Evolutionary conservation across 148 eudicot genomes (phyloP), one percentile per base, ranked within the genome.

Genomic region (Rhododendron molle): DNA sequence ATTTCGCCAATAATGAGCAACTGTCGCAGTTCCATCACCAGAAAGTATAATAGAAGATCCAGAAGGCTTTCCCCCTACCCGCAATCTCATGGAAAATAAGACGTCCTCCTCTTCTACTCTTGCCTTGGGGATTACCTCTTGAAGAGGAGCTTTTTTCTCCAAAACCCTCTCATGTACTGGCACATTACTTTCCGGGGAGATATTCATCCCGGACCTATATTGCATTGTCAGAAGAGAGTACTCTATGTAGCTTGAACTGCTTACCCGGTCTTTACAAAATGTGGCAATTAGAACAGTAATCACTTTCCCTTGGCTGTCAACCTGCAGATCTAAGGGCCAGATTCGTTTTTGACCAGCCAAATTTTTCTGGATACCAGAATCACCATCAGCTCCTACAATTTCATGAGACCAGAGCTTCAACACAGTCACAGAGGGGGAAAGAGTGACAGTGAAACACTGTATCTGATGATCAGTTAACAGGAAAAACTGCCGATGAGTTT

Each of bases 11-110:
- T 87, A 89, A 87, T 91, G 93, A 36, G 95, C 92, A 83, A 96
- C 98, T 30, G 99, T 95, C 30, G 99, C 98, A 84, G 96, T 94
- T 84, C 98, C 99, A 90, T 96, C 99, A 81, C 96, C 95, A 88
- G 99, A 95, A 81, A 96, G 94, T 89, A 96, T 94, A 87, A 90
- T 87, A 85, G 95, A 91, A 86, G 99, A 96, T 78, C 99, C 99
- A 81, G 94, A 90, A 84, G 99, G 99, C 86, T 95, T 96, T 28
- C 99, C 99, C 32, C 99, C 98, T 52, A 94, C 88, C 87, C 94
- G 91, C 67, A 96, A 85, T 88, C 92, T 92, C 98, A 95, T 95
- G n/a, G 95, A 94, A 87, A 96, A 96, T 85, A 96, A 92, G 87
- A 93, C 89, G 15, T 94, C 96, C 84, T 96, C 98, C 83, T 93